A percentile compares a stretch with the other conserved stretches of the same genome.
Conservation (phyloP, 345 rosid genomes). For the Erucastrum elatum region DNA sequence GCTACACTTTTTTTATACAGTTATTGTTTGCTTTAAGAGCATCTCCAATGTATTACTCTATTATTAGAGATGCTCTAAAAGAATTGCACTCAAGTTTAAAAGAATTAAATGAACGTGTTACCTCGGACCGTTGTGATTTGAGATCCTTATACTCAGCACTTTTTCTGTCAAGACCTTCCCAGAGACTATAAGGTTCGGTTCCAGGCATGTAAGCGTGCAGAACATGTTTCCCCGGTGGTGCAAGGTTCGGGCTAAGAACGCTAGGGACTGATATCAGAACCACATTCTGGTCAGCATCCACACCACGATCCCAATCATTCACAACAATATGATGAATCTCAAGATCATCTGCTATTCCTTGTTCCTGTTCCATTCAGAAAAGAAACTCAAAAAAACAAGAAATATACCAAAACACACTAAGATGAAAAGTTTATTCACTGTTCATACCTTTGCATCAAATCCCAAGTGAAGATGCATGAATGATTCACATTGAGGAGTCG, state of each 20-base stretch:
- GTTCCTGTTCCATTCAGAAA: slow-evolving; percentile 28
- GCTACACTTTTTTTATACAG: background rate
- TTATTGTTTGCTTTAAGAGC: background rate
- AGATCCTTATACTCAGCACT: slow-evolving; percentile 73
- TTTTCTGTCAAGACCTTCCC: slow-evolving; percentile 82
- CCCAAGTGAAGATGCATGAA: slow-evolving; percentile 99
- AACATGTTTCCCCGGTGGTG: slow-evolving; percentile 85
- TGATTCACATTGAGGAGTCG: slow-evolving; percentile 82
- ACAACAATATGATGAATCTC: slow-evolving; percentile 95
- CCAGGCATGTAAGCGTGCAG: slow-evolving; percentile 88
- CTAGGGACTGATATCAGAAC: slow-evolving; percentile 86
- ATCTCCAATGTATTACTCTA: background rate
- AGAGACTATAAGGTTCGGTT: slow-evolving; percentile 75
- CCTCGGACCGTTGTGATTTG: slow-evolving; percentile 89
- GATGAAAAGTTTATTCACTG: background rate
- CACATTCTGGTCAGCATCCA: slow-evolving; percentile 90
- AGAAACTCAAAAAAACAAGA: background rate
- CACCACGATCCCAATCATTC: slow-evolving; percentile 86
- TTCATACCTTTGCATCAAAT: slow-evolving; percentile 68
- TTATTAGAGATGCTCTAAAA: too few species aligned
- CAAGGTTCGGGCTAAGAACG: slow-evolving; percentile 72
- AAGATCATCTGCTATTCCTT: slow-evolving; percentile 71
- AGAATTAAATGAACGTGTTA: slow-evolving; percentile 25
- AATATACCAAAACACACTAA: background rate
- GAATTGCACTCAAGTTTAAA: background rate